phyloP scores from a whole-genome alignment of 2,329 filamentous ascomycete species.

The Pseudogymnoascus sp. region DNA sequence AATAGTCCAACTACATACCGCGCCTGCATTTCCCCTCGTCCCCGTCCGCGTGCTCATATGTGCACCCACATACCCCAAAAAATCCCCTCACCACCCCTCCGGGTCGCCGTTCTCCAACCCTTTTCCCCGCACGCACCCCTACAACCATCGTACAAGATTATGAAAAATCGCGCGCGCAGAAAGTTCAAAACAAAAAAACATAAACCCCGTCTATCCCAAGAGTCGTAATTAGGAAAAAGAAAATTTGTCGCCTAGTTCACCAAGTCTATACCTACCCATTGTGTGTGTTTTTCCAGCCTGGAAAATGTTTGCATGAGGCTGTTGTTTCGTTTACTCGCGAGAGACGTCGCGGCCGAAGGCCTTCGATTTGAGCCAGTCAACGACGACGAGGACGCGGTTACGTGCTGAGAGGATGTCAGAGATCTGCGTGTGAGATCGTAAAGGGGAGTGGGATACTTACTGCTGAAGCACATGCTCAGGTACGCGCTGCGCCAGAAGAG shows the following conservation, averaged over 20 bases:
- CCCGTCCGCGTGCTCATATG: background rate
- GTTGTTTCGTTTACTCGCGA: slow-evolving; percentile 53
- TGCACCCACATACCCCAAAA: background rate
- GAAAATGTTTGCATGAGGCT: background rate
- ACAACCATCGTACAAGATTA: slow-evolving; percentile 4
- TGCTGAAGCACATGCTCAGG: slow-evolving; percentile 99
- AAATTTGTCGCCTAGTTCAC: background rate
- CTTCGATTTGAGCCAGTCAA: slow-evolving; percentile 97
- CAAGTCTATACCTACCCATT: background rate
- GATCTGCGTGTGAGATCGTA: background rate
- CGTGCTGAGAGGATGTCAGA: slow-evolving; percentile 52
- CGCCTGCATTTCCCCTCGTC: background rate
- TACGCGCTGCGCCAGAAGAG: slow-evolving; percentile 98
- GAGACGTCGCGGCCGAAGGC: slow-evolving; percentile 93
- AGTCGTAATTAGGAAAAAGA: slow-evolving; percentile 2
- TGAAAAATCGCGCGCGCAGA: background rate
- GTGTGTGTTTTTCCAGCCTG: slow-evolving; percentile 9
- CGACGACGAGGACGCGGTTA: slow-evolving; percentile 83
- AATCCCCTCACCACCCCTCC: background rate
- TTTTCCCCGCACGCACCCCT: background rate
- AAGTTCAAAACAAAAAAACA: background rate
- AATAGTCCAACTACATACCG: background rate
- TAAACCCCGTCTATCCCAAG: slow-evolving; percentile 6
- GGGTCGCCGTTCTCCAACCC: background rate
- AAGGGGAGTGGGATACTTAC: slow-evolving; percentile 50